phyloP scores from a whole-genome alignment of 2,329 filamentous ascomycete species.

The Scolecobasidium constrictum region DNA sequence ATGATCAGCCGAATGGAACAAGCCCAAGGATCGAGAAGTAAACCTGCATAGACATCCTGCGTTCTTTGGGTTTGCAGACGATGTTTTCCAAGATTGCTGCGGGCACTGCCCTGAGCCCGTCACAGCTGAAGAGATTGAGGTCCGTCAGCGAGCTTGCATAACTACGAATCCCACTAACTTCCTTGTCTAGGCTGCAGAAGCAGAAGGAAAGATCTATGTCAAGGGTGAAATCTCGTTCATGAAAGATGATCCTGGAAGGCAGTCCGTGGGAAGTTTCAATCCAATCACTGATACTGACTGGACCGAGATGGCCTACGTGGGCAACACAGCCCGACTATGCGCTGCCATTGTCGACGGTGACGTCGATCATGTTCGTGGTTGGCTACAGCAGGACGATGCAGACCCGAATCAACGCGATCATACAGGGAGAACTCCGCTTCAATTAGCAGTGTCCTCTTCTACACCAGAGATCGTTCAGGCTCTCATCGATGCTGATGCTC shows the following conservation, averaged over 20 bases:
- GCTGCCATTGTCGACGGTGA: slow-evolving; percentile 72
- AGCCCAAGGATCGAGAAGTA: slow-evolving; percentile 60
- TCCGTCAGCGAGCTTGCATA: too few relatives aligned
- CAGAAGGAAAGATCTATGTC: slow-evolving; percentile 66
- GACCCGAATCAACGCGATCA: slow-evolving; percentile 67
- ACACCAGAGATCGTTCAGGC: slow-evolving; percentile 58
- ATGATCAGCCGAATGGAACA: slow-evolving; percentile 61
- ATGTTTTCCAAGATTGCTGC: slow-evolving; percentile 73
- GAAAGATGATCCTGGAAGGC: slow-evolving; percentile 71
- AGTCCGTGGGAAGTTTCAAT: slow-evolving; percentile 63
- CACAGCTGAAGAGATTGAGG: slow-evolving; percentile 60
- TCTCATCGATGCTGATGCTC: slow-evolving; percentile 61
- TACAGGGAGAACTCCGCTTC: slow-evolving; percentile 67
- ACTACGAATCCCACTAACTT: too few relatives aligned
- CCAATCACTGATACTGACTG: slow-evolving; percentile 73
- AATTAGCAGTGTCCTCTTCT: slow-evolving; percentile 61
- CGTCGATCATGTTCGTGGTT: slow-evolving; percentile 57
- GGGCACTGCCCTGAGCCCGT: slow-evolving; percentile 61
- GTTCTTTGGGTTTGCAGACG: slow-evolving; percentile 67
- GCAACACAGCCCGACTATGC: slow-evolving; percentile 65
- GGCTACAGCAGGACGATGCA: slow-evolving; percentile 54
- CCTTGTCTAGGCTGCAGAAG: slow-evolving; percentile 41
- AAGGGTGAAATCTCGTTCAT: slow-evolving; percentile 64
- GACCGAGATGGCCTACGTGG: slow-evolving; percentile 86
- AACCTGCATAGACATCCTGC: slow-evolving; percentile 75